These are phyloP conservation scores for Arthrinium puccinioides DNA, from an alignment of 2,329 filamentous ascomycete species.

Conservation along the genomic window DNA sequence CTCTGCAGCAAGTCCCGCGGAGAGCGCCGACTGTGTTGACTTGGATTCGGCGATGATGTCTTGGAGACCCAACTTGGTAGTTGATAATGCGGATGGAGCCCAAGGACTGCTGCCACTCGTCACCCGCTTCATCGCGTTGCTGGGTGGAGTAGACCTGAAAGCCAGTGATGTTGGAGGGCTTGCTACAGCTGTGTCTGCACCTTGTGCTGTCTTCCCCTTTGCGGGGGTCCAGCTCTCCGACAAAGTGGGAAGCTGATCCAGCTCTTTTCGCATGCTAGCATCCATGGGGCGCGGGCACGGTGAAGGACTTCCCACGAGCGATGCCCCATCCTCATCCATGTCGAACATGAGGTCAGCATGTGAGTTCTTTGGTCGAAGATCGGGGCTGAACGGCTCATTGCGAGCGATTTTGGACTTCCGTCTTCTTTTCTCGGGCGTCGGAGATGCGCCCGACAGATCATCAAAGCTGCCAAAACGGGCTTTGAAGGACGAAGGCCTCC, in stretches of 20 bases:
- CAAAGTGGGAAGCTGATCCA: conserved; percentile 22
- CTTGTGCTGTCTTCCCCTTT: conserved; percentile 26
- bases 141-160: conserved; percentile 3
- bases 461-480: conserved; percentile 57
- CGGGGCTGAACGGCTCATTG: conserved; percentile 58
- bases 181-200: conserved; percentile 4
- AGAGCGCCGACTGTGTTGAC: conserved; percentile 41
- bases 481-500: conserved; percentile 53
- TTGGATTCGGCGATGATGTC: conserved; percentile 64
- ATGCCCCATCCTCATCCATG: conserved; percentile 73
- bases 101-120: conserved; percentile 34
- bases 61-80: conserved; percentile 63
- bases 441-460: conserved; percentile 38
- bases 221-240: conserved; percentile 30
- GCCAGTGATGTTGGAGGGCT: conserved; percentile 8
- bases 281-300: conserved; percentile 15
- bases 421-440: conserved; percentile 36
- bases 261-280: conserved; percentile 12
- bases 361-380: conserved; percentile 61
- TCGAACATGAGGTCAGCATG: conserved; percentile 78
- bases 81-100: conserved; percentile 43
- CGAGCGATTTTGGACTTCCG: conserved; percentile 36
- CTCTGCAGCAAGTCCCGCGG: conserved; percentile 46
- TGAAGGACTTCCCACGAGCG: conserved; percentile 22
- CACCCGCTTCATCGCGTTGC: conserved; percentile 9